phyloP scores from a whole-genome alignment of 257 asterid genomes.

The Solanum lycopersicoides region DNA sequence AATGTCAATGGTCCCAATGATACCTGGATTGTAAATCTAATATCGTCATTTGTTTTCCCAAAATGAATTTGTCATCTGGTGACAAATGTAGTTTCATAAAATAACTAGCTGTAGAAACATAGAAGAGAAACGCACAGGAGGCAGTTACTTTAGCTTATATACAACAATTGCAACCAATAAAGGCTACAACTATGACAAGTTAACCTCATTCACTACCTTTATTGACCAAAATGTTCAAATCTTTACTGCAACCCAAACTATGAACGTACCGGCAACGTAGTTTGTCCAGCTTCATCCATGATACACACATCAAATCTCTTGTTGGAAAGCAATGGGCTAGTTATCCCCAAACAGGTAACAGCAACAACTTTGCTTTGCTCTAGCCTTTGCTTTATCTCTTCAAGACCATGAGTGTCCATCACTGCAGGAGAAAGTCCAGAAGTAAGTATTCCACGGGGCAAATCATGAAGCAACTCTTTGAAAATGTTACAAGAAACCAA shows the following conservation, averaged over 20 bases:
- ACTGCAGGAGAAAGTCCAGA: slow-evolving; percentile 26
- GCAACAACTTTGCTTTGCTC: slow-evolving; percentile 69
- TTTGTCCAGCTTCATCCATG: slow-evolving; percentile 99
- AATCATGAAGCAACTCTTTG: not conserved
- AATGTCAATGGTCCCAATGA: slow-evolving; percentile 85
- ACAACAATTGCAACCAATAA: not conserved
- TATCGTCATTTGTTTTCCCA: not conserved
- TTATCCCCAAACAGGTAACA: slow-evolving; percentile 93
- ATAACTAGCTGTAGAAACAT: not conserved
- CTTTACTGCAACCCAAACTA: not conserved
- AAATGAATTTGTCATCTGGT: not conserved
- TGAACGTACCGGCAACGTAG: slow-evolving; percentile 70
- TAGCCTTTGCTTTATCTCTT: slow-evolving; percentile 55
- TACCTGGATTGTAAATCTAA: slow-evolving; percentile 39
- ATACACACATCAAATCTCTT: slow-evolving; percentile 90
- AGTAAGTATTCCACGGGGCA: slow-evolving; percentile 1
- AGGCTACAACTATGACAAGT: not conserved
- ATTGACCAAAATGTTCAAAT: not conserved
- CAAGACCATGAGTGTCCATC: slow-evolving; percentile 44
- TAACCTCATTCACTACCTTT: not conserved
- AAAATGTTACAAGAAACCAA: slow-evolving; percentile 10
- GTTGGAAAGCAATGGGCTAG: slow-evolving; percentile 73
- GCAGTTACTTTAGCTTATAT: not conserved
- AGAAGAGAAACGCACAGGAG: not conserved
- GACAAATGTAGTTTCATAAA: not conserved